Base-by-base conservation (phyloP, 345 rosid species). In the Bruguiera gymnorhiza region DNA sequence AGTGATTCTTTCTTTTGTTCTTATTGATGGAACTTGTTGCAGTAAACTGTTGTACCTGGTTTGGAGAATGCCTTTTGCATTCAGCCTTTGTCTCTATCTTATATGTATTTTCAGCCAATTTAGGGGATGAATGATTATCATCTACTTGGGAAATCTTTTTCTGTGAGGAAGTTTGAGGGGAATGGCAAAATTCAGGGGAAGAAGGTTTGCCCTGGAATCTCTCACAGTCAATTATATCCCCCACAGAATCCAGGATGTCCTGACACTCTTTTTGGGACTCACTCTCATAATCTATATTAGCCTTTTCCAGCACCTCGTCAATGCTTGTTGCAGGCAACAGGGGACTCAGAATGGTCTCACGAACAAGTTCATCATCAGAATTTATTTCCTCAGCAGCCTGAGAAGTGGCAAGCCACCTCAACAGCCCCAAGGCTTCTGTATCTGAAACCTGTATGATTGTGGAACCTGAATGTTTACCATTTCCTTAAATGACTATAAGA, bases 221-320 rank as follows among this genome's bases (percentile, higher is more conserved):
- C 73, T 83, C 88, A 15, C 72, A 56, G 65, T 84, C 76, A 56
- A 67, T 53, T 50, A 69, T 69, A 78, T 86, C 91, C 81, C 80
- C 90, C 78, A 89, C 62, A 43, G 99, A 87, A 88, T 92, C 97
- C 75, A 95, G 91, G 79, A 95, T 95, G 73, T 95, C 99, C 80
- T 91, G 97, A 73, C 97, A 95, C 73, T 95, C 99, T 76, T 82
- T 86, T 73, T 88, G 97, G 63, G 97, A 95, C 63, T 89, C 93
- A 70, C 77, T 87, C 82, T 83, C 87, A 79, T 83, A 89, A 71
- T 95, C 97, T 26, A 70, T 81, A 80, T 79, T 85, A 59, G 96
- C 99, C 81, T 81, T 87, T 82, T 89, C 97, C 67, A 94, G 85
- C 70, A 84, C 87, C 78, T 83, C 84, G 66, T 85, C 87, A 60